Evolutionary conservation across 2,329 filamentous ascomycete genomes (phyloP).

Genomic region (Curvularia hawaiiensis): DNA sequence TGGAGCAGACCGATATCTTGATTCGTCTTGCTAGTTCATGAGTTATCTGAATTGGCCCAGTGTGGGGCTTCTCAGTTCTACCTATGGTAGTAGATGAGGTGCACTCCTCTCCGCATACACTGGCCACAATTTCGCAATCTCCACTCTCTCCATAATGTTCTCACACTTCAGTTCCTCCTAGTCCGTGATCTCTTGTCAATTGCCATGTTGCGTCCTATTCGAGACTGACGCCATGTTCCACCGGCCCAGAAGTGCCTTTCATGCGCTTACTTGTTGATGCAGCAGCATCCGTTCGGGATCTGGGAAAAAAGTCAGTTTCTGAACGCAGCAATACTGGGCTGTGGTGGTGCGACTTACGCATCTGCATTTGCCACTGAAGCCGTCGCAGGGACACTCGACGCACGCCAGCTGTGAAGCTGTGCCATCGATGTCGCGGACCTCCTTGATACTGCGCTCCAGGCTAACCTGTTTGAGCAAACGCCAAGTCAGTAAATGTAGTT

Average conservation of each 20-base stretch:
- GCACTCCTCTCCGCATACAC: neutral
- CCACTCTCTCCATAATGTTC: neutral
- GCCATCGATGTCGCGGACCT: constrained; percentile 20
- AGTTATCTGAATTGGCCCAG: neutral
- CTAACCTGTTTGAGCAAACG: constrained; percentile 22
- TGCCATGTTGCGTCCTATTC: neutral
- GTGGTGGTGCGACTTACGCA: constrained; percentile 28
- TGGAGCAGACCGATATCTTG: neutral
- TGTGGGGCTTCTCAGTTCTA: neutral
- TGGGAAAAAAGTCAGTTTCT: constrained; percentile 3
- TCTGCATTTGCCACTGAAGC: constrained; percentile 26
- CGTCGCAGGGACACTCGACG: constrained; percentile 34
- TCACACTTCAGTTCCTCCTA: neutral
- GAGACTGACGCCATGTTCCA: neutral
- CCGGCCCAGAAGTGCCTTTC: neutral
- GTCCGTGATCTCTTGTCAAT: neutral
- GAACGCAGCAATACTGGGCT: neutral
- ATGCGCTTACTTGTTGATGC: constrained; percentile 12
- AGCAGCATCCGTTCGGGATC: constrained; percentile 41
- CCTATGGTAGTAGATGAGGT: neutral
- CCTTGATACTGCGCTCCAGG: constrained; percentile 27
- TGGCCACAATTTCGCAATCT: neutral
- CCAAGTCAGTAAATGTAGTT: neutral
- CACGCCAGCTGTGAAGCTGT: constrained; percentile 18
- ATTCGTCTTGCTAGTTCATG: neutral